Percentiles rank a stretch among this genome's conserved stretches.
phyloP scores from a whole-genome alignment of 495 filamentous ascomycete genomes.

The Lophiotrema nucula region DNA sequence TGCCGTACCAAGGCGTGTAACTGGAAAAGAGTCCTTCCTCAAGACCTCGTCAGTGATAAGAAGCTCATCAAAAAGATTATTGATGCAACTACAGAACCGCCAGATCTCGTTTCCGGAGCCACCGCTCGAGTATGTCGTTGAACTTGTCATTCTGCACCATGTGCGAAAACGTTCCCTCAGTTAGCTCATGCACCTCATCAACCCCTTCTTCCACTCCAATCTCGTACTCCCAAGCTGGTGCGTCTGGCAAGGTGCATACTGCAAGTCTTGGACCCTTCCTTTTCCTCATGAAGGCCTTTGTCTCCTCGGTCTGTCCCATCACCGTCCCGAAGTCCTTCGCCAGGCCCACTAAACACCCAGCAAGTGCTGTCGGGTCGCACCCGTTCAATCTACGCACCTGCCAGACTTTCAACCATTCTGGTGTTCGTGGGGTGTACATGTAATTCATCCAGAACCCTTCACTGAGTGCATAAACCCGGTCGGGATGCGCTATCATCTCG shows the following conservation, averaged over 20 bases:
- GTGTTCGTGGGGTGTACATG: constrained; percentile 9
- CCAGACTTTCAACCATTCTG: constrained; percentile 25
- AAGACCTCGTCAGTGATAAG: too few relatives aligned
- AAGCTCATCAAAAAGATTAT: too few relatives aligned
- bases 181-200: constrained; percentile 9
- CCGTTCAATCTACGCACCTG: constrained; percentile 13
- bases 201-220: constrained; percentile 12
- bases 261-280: constrained; percentile 19
- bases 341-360: constrained; percentile 13
- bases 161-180: constrained; percentile 18
- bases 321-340: constrained; percentile 10
- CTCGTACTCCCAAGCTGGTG: constrained; percentile 12
- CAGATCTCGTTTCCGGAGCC: constrained; percentile 4
- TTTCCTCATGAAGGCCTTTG: constrained; percentile 13
- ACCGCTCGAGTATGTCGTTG: constrained; percentile 8
- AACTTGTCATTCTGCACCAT: constrained; percentile 25
- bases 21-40: too few relatives aligned
- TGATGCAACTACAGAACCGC: background rate
- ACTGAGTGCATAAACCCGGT: background rate
- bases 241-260: constrained; percentile 1
- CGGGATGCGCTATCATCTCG: background rate
- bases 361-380: background rate
- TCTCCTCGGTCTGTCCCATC: constrained; percentile 14
- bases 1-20: too few relatives aligned
- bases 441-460: constrained; percentile 1